A percentile compares a stretch with the other conserved stretches of the same genome.
Evolutionary conservation across 352 stramenopile species (phyloP).

Genomic region (Lagenidium giganteum): DNA sequence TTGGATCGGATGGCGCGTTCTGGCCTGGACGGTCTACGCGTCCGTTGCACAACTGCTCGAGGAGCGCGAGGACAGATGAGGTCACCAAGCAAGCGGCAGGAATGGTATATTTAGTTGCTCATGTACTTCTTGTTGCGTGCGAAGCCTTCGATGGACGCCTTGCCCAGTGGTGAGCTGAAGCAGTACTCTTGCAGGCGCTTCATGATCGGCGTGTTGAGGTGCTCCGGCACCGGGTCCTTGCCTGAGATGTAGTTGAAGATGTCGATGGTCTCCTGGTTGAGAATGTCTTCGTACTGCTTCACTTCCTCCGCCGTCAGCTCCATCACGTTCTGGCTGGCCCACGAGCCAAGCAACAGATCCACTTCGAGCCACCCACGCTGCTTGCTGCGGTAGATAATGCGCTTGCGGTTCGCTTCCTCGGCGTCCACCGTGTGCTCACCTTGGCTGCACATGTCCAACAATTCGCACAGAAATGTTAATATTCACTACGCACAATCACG

Average conservation of each 20-base stretch:
- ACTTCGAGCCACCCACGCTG: slow-evolving; percentile 96
- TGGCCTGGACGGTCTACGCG: no score
- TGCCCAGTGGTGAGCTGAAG: slow-evolving; percentile 85
- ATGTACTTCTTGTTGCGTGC: slow-evolving; percentile 80
- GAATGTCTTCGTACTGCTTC: slow-evolving; percentile 93
- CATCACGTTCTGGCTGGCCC: slow-evolving; percentile 90
- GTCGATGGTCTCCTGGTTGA: slow-evolving; percentile 97
- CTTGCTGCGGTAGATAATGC: slow-evolving; percentile 94
- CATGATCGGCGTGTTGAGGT: slow-evolving; percentile 85
- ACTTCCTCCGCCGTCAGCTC: slow-evolving; percentile 75
- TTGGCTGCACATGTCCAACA: slow-evolving; percentile 26
- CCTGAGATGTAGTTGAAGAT: slow-evolving; percentile 97
- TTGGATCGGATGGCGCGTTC: no score
- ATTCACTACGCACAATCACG: not conserved
- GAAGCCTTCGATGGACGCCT: slow-evolving; percentile 76
- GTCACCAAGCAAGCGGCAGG: no score
- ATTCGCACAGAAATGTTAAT: not conserved
- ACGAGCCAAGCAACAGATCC: slow-evolving; percentile 93
- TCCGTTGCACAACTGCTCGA: no score
- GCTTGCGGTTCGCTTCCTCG: slow-evolving; percentile 82
- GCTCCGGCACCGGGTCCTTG: slow-evolving; percentile 76
- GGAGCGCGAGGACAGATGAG: no score
- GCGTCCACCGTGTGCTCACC: slow-evolving; percentile 41
- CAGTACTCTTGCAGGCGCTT: slow-evolving; percentile 91
- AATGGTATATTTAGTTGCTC: slow-evolving; percentile 53